Conservation (phyloP, 2,329 filamentous ascomycete species). For the Trichoderma hamatum region DNA sequence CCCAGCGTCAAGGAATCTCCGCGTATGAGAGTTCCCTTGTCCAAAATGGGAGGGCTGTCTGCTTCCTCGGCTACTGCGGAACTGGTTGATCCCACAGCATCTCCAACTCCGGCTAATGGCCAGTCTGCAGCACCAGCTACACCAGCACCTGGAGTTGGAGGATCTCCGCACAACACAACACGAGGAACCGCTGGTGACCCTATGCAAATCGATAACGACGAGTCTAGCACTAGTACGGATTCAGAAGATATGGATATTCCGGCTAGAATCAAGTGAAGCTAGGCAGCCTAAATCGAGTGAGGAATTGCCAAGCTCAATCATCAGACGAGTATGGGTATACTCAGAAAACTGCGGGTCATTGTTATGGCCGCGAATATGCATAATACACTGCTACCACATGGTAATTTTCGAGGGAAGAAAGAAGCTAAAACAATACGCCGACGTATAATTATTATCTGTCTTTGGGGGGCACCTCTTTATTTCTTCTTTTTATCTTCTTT, state of each 20-base stretch:
- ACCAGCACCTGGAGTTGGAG: neutral
- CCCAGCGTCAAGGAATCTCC: conserved; percentile 7
- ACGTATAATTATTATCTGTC: neutral
- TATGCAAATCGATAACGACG: conserved; percentile 36
- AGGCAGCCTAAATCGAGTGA: neutral
- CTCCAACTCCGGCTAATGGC: conserved; percentile 14
- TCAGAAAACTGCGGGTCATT: neutral
- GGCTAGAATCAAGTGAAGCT: conserved; percentile 26
- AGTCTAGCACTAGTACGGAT: conserved; percentile 16
- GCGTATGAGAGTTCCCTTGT: conserved; percentile 37
- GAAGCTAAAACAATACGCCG: neutral
- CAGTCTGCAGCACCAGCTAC: neutral
- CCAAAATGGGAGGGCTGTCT: conserved; percentile 42
- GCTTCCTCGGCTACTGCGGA: conserved; percentile 44
- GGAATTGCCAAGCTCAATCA: neutral
- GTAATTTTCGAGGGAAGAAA: neutral
- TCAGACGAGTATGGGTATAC: neutral
- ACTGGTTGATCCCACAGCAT: conserved; percentile 42
- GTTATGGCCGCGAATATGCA: neutral
- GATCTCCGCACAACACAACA: neutral
- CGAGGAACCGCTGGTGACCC: conserved; percentile 34
- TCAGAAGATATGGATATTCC: conserved; percentile 39
- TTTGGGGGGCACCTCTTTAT: neutral
- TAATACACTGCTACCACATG: neutral
- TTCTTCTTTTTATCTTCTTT: neutral